A percentile compares a stretch with the other conserved stretches of the same genome.
Evolutionary conservation across 768 basidiomycete species (phyloP).

Genomic region (Xerocomellus amylosporus): DNA sequence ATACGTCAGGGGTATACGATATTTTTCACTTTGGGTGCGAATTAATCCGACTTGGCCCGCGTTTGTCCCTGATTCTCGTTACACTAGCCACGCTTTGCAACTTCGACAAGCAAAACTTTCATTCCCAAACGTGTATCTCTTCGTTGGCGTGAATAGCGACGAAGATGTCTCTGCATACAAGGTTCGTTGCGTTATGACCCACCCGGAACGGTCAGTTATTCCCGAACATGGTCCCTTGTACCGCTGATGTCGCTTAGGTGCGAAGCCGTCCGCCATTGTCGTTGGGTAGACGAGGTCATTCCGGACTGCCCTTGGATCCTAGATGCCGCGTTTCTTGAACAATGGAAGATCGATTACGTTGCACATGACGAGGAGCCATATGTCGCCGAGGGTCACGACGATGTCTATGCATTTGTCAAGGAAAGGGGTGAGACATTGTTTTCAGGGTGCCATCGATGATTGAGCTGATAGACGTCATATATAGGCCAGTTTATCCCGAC

Average conservation of each 20-base stretch:
- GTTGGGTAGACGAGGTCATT: constrained; percentile 95
- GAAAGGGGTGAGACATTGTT: constrained; percentile 56
- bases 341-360: constrained; percentile 91
- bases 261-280: constrained; percentile 91
- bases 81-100: constrained; percentile 83
- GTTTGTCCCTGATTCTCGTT: constrained; percentile 5
- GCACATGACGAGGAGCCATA: constrained; percentile 96
- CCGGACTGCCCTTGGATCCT: constrained; percentile 91
- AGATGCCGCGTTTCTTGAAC: constrained; percentile 75
- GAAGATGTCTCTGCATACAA: constrained; percentile 79
- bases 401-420: constrained; percentile 85
- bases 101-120: constrained; percentile 94
- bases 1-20: constrained; percentile 82
- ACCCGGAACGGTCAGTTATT: constrained; percentile 67
- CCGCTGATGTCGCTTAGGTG: constrained; percentile 45
- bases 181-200: constrained; percentile 81
- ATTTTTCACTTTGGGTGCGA: constrained; percentile 93
- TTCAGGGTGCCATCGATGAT: neutral
- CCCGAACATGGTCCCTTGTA: neutral
- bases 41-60: neutral
- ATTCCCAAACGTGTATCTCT: constrained; percentile 84
- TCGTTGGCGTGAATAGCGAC: constrained; percentile 93
- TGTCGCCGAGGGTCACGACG: constrained; percentile 69
- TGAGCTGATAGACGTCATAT: constrained; percentile 1
- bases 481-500: constrained; percentile 94